These are phyloP conservation scores for Saitoella complicata DNA, from an alignment of 805 yeast genomes.

Conservation along the genomic window DNA sequence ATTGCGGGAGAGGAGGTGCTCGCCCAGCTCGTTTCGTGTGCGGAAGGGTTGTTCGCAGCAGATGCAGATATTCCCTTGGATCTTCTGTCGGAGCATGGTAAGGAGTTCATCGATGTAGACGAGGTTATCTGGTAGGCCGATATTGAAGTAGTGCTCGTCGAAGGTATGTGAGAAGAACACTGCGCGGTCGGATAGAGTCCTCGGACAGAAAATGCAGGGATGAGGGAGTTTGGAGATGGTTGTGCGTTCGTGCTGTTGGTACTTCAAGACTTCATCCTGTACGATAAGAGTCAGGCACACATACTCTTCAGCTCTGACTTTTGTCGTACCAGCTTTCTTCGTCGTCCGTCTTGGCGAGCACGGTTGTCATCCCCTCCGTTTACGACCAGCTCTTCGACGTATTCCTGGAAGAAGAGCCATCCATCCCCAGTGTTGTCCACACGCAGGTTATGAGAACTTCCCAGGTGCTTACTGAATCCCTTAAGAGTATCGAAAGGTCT, in stretches of 20 bases:
- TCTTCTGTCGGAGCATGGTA: neutral
- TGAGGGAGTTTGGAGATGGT: neutral
- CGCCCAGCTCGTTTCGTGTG: neutral
- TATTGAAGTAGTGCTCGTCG: neutral
- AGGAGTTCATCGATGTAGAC: neutral
- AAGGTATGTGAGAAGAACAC: neutral
- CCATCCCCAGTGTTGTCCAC: too few species aligned
- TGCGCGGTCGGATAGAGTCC: neutral
- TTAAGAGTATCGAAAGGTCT: too few species aligned
- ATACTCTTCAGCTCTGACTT: too few species aligned
- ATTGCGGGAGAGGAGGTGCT: neutral
- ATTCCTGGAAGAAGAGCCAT: too few species aligned
- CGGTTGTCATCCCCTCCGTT: too few species aligned
- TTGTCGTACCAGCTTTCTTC: too few species aligned
- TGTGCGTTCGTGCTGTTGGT: neutral
- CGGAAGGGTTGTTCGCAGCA: neutral
- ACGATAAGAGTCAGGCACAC: too few species aligned
- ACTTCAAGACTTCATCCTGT: neutral
- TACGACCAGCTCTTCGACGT: too few species aligned
- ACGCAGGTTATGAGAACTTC: too few species aligned
- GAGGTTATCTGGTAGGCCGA: constrained; percentile 1
- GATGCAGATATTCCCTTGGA: neutral
- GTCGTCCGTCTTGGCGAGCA: too few species aligned
- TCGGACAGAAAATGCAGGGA: neutral
- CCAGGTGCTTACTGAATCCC: too few species aligned